Conservation (phyloP, 257 asterid species). For the Lycium ferocissimum region DNA sequence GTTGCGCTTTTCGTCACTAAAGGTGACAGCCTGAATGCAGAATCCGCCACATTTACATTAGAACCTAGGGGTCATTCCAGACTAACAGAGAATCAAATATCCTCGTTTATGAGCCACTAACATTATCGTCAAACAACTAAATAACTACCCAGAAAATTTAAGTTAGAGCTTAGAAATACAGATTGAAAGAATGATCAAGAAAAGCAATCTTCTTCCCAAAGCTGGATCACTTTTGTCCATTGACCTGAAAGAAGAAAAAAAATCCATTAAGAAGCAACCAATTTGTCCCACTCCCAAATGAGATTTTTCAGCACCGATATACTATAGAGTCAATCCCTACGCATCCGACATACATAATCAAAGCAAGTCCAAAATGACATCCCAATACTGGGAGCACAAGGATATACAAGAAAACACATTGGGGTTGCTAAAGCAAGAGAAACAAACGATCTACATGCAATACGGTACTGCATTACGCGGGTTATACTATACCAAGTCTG, state of each 20-base stretch:
- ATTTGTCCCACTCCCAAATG: not conserved
- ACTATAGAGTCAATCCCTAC: not conserved
- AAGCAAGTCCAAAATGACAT: not conserved
- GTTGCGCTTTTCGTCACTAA: not conserved
- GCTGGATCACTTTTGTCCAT: not conserved
- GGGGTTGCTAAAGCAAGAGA: constrained; percentile 13
- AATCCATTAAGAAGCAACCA: not conserved
- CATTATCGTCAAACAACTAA: constrained; percentile 5
- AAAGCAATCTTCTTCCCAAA: constrained; percentile 16
- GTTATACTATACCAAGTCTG: constrained; percentile 3
- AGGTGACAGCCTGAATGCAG: not conserved
- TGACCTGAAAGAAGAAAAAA: not conserved
- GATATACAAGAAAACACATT: constrained; percentile 8
- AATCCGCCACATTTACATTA: not conserved
- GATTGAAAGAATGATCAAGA: constrained; percentile 27
- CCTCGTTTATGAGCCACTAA: not conserved
- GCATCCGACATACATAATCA: not conserved
- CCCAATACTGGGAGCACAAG: constrained; percentile 21
- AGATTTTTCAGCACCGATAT: not conserved
- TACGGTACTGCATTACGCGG: not conserved
- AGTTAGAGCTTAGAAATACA: not conserved
- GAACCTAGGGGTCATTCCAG: not conserved
- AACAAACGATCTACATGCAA: not conserved
- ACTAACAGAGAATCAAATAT: constrained; percentile 11
- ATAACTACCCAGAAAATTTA: not conserved